Percentiles rank a stretch among this genome's conserved stretches.
Conservation (phyloP, 177 flowering plant genomes). For the Vitis hybrid region DNA sequence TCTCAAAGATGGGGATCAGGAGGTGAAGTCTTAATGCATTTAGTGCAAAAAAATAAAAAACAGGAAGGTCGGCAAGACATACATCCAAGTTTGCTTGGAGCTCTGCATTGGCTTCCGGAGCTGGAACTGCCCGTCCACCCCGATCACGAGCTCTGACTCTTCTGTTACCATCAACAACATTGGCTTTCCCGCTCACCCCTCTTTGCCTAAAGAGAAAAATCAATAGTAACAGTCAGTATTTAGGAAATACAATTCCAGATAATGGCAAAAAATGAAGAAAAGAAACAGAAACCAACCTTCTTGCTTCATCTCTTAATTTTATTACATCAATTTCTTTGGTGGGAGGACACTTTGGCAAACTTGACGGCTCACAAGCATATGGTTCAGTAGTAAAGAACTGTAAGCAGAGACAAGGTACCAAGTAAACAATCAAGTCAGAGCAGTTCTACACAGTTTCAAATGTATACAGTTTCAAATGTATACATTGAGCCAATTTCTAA, state of each 20-base stretch:
- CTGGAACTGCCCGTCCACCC: constrained; percentile 69
- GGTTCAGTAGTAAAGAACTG: constrained; percentile 88
- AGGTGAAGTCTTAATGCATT: no score
- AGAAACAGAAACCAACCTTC: constrained; percentile 45
- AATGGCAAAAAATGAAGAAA: constrained; percentile 1
- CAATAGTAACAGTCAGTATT: constrained; percentile 6
- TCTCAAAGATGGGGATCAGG: no score
- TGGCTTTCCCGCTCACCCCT: constrained; percentile 49
- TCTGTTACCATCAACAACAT: constrained; percentile 45
- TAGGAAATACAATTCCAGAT: not conserved
- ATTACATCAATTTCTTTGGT: constrained; percentile 83
- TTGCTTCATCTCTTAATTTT: constrained; percentile 84
- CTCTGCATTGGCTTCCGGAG: constrained; percentile 97
- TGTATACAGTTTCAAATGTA: no score
- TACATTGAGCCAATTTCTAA: not conserved
- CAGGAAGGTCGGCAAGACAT: constrained; percentile 14
- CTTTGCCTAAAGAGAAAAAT: constrained; percentile 50
- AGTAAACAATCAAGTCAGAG: not conserved
- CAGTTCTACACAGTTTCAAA: no score
- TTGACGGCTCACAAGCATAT: constrained; percentile 83
- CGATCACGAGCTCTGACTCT: constrained; percentile 61
- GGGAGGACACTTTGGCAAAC: constrained; percentile 90
- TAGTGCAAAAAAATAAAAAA: no score
- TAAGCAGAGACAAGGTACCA: constrained; percentile 15
- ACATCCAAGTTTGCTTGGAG: constrained; percentile 83